Evolutionary conservation across 208 protist species (phyloP).

Genomic region (Acanthamoeba rhysodes): DNA sequence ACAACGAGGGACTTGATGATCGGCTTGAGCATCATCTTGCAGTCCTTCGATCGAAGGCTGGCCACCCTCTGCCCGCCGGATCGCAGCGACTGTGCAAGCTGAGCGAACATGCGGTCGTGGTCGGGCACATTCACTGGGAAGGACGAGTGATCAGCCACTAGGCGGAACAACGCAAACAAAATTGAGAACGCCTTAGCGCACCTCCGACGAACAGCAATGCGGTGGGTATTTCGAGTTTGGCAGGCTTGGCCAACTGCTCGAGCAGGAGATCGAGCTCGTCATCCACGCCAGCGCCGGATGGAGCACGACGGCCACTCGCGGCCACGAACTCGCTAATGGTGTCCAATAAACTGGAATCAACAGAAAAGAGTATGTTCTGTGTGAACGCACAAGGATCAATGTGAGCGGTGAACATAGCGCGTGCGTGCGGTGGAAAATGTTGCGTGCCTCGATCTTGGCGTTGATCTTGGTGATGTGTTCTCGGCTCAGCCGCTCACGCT

Average conservation of each 20-base stretch:
- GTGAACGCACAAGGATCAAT: background rate
- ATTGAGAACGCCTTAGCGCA: background rate
- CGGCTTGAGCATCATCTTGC: conserved; percentile 44
- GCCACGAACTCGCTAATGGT: conserved; percentile 6
- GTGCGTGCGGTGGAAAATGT: background rate
- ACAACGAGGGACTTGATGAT: conserved; percentile 38
- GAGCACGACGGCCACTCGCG: background rate
- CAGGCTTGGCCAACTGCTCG: background rate
- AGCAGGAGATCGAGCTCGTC: conserved; percentile 9
- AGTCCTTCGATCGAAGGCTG: conserved; percentile 60
- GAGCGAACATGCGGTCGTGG: conserved; percentile 30
- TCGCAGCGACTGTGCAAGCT: conserved; percentile 18
- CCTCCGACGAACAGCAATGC: conserved; percentile 8
- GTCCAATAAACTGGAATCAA: background rate
- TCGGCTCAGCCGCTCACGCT: conserved; percentile 30
- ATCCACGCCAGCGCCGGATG: background rate
- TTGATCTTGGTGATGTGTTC: background rate
- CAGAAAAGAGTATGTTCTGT: conserved; percentile 13
- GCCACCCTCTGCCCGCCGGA: conserved; percentile 10
- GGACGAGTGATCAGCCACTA: background rate
- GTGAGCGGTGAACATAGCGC: background rate
- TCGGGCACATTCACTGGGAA: conserved; percentile 53
- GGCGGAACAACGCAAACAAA: background rate
- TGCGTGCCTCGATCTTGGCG: conserved; percentile 46
- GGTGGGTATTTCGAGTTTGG: conserved; percentile 42